Conservation (phyloP, 2,329 filamentous ascomycete genomes). For the Chrysosporium keratinophilum region DNA sequence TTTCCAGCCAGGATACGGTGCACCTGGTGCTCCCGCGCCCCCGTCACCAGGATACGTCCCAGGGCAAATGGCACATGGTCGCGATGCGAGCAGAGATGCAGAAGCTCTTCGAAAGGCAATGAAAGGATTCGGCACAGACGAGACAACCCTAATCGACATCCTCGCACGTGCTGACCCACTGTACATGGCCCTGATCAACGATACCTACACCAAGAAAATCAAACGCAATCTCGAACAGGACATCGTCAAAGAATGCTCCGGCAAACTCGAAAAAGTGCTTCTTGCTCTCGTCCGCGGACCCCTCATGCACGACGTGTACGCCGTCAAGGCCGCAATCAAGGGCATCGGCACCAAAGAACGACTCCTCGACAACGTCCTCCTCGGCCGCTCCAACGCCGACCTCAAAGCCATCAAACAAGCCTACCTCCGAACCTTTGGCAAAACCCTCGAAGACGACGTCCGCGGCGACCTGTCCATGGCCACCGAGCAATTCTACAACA, state of each 20-base stretch:
- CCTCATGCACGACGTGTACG: slow-evolving; percentile 62
- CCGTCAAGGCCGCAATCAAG: slow-evolving; percentile 60
- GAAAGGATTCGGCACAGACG: slow-evolving; percentile 78
- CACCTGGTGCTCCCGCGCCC: slow-evolving; percentile 38
- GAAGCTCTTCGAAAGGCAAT: slow-evolving; percentile 63
- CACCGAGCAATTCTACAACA: slow-evolving; percentile 74
- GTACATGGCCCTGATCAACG: slow-evolving; percentile 55
- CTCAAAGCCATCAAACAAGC: slow-evolving; percentile 72
- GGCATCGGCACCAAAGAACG: slow-evolving; percentile 78
- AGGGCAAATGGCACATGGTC: slow-evolving; percentile 48
- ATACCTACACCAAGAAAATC: slow-evolving; percentile 53
- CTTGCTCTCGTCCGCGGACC: slow-evolving; percentile 65
- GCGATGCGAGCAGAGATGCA: slow-evolving; percentile 54
- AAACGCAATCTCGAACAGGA: slow-evolving; percentile 59
- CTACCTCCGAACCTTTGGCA: slow-evolving; percentile 59
- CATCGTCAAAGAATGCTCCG: slow-evolving; percentile 60
- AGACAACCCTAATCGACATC: slow-evolving; percentile 57
- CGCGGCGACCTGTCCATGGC: slow-evolving; percentile 72
- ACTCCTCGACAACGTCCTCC: slow-evolving; percentile 74
- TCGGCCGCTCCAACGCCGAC: slow-evolving; percentile 77
- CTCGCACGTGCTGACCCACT: slow-evolving; percentile 61
- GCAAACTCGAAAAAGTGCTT: slow-evolving; percentile 60
- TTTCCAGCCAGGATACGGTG: slow-evolving; percentile 8
- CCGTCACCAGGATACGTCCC: slow-evolving; percentile 62
- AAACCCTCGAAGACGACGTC: slow-evolving; percentile 60